Conservation (phyloP, 352 stramenopile species). For the Paralagenidium karlingii region DNA sequence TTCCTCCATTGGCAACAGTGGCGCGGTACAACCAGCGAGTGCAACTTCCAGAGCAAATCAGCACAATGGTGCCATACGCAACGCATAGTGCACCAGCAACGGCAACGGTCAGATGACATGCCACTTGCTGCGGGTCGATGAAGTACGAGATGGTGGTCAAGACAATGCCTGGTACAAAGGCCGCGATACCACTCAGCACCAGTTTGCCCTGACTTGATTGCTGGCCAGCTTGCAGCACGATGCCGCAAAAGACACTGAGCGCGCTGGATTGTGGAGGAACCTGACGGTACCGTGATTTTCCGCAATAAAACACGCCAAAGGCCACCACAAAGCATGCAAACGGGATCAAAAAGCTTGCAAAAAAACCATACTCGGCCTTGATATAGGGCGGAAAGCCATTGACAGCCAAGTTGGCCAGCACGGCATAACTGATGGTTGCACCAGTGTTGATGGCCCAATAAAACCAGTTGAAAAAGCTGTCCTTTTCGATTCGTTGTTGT, state of each 20-base stretch:
- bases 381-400: slow-evolving; percentile 82
- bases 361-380: slow-evolving; percentile 73
- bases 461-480: slow-evolving; percentile 91
- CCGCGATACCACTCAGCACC: slow-evolving; percentile 57
- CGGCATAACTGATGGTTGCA: slow-evolving; percentile 82
- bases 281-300: slow-evolving; percentile 40
- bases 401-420: slow-evolving; percentile 84
- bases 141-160: slow-evolving; percentile 68
- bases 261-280: slow-evolving; percentile 67
- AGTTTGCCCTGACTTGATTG: slow-evolving; percentile 42
- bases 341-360: slow-evolving; percentile 80
- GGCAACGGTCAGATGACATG: slow-evolving; percentile 53
- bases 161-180: slow-evolving; percentile 60
- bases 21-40: slow-evolving; percentile 51
- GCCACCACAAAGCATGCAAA: slow-evolving; percentile 68
- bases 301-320: slow-evolving; percentile 68
- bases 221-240: slow-evolving; percentile 44
- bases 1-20: slow-evolving; percentile 29
- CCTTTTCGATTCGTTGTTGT: slow-evolving; percentile 56
- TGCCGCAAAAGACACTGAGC: slow-evolving; percentile 52
- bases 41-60: slow-evolving; percentile 44
- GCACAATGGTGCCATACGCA: slow-evolving; percentile 53
- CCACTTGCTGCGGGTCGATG: no score
- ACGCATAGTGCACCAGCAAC: slow-evolving; percentile 33
- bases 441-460: slow-evolving; percentile 91